These are phyloP conservation scores for Cladosporium phlei DNA, from an alignment of 2,329 filamentous ascomycete species.

Conservation along the genomic window DNA sequence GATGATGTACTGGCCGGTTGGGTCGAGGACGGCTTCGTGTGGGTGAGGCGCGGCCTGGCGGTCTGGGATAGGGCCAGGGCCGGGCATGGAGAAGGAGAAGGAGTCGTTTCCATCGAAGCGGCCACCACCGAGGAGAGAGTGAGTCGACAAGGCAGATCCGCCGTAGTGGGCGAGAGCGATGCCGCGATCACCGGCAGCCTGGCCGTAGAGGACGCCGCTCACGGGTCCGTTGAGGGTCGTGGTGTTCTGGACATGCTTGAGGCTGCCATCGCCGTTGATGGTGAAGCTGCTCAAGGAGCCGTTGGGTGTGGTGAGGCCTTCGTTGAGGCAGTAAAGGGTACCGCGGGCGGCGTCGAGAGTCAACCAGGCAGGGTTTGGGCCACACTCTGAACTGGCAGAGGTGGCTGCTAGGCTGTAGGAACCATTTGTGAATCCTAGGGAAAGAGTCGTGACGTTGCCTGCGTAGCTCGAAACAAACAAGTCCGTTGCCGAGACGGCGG, in stretches of 20 bases:
- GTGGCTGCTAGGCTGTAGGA: conserved; percentile 40
- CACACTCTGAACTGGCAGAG: conserved; percentile 47
- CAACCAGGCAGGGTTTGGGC: conserved; percentile 56
- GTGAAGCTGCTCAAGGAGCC: conserved; percentile 45
- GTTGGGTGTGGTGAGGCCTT: conserved; percentile 47
- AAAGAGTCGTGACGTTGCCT: conserved; percentile 41
- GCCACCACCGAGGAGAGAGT: conserved; percentile 47
- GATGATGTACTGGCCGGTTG: conserved; percentile 35
- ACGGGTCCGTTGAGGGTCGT: conserved; percentile 39
- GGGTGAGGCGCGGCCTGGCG: conserved; percentile 34
- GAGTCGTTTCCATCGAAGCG: conserved; percentile 37
- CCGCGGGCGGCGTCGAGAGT: conserved; percentile 49
- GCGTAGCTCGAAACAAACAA: conserved; percentile 44
- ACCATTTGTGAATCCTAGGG: conserved; percentile 28
- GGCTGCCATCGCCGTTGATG: conserved; percentile 35
- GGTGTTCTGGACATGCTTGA: conserved; percentile 33
- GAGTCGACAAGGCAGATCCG: conserved; percentile 36
- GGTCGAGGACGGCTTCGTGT: conserved; percentile 35
- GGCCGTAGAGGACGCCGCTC: conserved; percentile 38
- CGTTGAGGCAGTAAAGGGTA: conserved; percentile 57
- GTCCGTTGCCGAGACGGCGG: conserved; percentile 29
- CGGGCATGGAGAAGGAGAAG: conserved; percentile 26
- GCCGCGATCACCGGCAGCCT: conserved; percentile 29
- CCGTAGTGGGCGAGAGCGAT: conserved; percentile 42
- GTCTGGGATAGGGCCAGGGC: conserved; percentile 27